Percentiles rank a stretch among this genome's conserved stretches.
Evolutionary conservation across 2,329 filamentous ascomycete genomes (phyloP).

Genomic region (Fonsecaea pedrosoi): DNA sequence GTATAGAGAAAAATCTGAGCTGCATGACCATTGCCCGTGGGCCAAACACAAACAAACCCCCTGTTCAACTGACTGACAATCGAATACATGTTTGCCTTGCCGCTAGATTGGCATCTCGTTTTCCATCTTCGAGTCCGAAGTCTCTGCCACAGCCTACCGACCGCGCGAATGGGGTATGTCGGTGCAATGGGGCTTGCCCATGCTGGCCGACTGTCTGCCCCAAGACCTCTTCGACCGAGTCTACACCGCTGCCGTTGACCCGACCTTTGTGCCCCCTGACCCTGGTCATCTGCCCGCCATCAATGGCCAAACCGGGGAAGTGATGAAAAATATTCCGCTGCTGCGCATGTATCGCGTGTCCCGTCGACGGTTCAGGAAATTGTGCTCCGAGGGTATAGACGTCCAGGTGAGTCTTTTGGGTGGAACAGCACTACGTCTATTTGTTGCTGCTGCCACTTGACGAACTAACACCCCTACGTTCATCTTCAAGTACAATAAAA

Average conservation of each 20-base stretch:
- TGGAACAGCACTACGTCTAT: too few relatives aligned
- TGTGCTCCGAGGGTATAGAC: constrained; percentile 29
- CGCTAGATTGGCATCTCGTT: constrained; percentile 39
- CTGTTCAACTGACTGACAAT: neutral
- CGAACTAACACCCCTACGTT: neutral
- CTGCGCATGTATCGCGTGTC: constrained; percentile 26
- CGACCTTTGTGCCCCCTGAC: constrained; percentile 39
- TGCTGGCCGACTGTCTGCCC: constrained; percentile 39
- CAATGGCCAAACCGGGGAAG: constrained; percentile 32
- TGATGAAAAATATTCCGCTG: constrained; percentile 28
- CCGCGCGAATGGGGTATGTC: constrained; percentile 47
- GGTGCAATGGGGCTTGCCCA: constrained; percentile 44
- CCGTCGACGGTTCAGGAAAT: constrained; percentile 26
- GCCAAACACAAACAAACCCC: too few relatives aligned
- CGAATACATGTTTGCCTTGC: neutral
- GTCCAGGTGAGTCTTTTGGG: constrained; percentile 21
- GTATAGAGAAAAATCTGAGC: constrained; percentile 10
- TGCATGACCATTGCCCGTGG: too few relatives aligned
- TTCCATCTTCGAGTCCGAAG: constrained; percentile 41
- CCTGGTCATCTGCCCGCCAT: constrained; percentile 32
- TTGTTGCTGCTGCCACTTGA: too few relatives aligned
- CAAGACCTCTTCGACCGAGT: constrained; percentile 41
- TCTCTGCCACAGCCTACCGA: constrained; percentile 36
- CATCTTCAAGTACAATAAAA: constrained; percentile 36
- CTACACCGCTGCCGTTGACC: constrained; percentile 43